Evolutionary conservation across 148 eudicot genomes (phyloP), one percentile per base, ranked within the genome.

Genomic region (Rhododendron vialii): DNA sequence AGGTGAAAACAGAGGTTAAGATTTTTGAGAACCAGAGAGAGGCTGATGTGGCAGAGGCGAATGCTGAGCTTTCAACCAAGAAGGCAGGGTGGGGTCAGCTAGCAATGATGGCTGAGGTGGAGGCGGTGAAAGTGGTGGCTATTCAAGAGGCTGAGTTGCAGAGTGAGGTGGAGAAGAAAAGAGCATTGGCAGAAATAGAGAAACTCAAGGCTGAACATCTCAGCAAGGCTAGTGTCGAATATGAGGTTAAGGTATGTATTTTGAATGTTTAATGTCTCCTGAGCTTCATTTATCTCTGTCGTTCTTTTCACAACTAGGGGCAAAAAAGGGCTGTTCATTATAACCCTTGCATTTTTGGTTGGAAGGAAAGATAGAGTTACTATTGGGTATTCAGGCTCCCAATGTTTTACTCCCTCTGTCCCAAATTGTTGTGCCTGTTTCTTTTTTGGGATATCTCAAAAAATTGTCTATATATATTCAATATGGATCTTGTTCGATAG

Each of bases 171-270:
- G 89, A 88, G 77, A 28, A 4, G 77, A 84, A 81, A 85, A 88
- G 81, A 22, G 87, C 87, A 0, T 43, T 84, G 35, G 82, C 89
- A 2, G 33, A 2, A 77, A 88, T 85, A 0, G 89, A 88, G 80
- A 88, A 88, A 78, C 87, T 88, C 22, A 88, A 88, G 85, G 87
- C 89, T 48, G 87, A 88, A n/a, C 47, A 71, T 26, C 67, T 88
- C 67, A 88, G 84, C 43, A 84, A 87, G 80, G 89, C 89, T 35
- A 87, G 18, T 53, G 89, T 87, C 30, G 89, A 88, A 11, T 85
- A 84, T 81, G 89, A 81, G 47, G 85, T 78, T 5, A 88, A 88
- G 87, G 87, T 84, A 47, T 75, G 47, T 2, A 71, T 30, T n/a
- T 38, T 38, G 43, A 38, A 14, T 51, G 14, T 67, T 67, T n/a